These are phyloP conservation scores for Monilinia fructicola DNA, from an alignment of 2,329 filamentous ascomycete genomes.

Conservation along the genomic window DNA sequence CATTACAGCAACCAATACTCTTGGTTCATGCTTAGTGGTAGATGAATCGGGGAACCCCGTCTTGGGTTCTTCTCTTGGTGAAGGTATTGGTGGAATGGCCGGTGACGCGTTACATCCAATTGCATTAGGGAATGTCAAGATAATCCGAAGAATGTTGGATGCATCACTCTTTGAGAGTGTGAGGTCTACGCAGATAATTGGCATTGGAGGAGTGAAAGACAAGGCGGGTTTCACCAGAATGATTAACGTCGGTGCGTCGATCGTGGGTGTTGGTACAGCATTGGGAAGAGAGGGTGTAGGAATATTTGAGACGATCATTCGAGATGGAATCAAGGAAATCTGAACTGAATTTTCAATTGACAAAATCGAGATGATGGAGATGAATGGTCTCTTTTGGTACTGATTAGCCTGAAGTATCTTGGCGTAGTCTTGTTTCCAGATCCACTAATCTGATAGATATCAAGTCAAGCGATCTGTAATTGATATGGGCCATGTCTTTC, in stretches of 20 bases:
- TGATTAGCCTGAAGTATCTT: not conserved
- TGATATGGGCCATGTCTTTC: no score
- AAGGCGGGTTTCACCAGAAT: slow-evolving; percentile 62
- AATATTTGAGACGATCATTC: slow-evolving; percentile 60
- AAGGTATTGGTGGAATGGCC: slow-evolving; percentile 68
- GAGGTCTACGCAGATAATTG: slow-evolving; percentile 61
- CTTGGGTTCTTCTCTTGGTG: slow-evolving; percentile 52
- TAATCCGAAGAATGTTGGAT: slow-evolving; percentile 61
- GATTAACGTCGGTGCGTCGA: slow-evolving; percentile 62
- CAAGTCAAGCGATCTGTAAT: no score
- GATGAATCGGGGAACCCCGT: slow-evolving; percentile 40
- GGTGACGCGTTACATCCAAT: slow-evolving; percentile 71
- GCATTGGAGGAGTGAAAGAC: slow-evolving; percentile 71
- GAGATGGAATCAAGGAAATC: not conserved
- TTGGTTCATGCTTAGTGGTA: slow-evolving; percentile 67
- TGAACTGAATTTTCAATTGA: not conserved
- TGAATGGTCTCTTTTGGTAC: no score
- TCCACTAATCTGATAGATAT: no score
- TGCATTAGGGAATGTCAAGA: slow-evolving; percentile 72
- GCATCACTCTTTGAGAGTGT: slow-evolving; percentile 45
- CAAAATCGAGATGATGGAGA: no score
- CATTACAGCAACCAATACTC: slow-evolving; percentile 72
- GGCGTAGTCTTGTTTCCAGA: not conserved
- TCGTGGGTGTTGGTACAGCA: slow-evolving; percentile 69
- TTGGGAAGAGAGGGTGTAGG: slow-evolving; percentile 61